A percentile compares a stretch with the other conserved stretches of the same genome.
phyloP scores from a whole-genome alignment of 2,329 filamentous ascomycete genomes.

The Sordariomycetes sp. region DNA sequence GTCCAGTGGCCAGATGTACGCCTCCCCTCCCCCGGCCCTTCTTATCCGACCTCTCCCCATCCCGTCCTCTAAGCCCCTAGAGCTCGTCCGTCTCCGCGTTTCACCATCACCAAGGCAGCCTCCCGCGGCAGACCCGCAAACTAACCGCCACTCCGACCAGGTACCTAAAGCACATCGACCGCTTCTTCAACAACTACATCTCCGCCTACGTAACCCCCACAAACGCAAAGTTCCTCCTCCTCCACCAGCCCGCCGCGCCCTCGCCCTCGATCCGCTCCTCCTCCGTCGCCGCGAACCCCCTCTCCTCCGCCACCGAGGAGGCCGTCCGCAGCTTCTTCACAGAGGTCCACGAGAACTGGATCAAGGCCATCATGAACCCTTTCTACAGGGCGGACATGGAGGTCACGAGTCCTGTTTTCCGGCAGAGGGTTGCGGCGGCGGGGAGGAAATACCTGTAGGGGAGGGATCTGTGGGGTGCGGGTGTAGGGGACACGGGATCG shows the following conservation, averaged over 20 bases:
- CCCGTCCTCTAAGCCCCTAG: background rate
- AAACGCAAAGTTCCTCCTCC: constrained; percentile 86
- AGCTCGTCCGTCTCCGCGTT: background rate
- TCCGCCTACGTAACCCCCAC: constrained; percentile 88
- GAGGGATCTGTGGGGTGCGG: background rate
- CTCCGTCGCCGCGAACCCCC: constrained; percentile 74
- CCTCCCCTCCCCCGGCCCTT: constrained; percentile 4
- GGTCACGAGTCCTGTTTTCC: constrained; percentile 77
- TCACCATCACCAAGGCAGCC: background rate
- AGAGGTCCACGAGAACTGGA: constrained; percentile 92
- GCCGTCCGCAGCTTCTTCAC: constrained; percentile 88
- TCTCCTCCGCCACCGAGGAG: constrained; percentile 82
- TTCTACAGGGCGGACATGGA: constrained; percentile 83
- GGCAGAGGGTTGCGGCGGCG: constrained; percentile 67
- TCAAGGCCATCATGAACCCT: constrained; percentile 94
- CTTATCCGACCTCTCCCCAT: constrained; percentile 8
- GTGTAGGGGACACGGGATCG: background rate
- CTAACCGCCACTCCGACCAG: constrained; percentile 25
- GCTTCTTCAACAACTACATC: constrained; percentile 91
- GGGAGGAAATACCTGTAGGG: constrained; percentile 78
- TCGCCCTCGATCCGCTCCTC: constrained; percentile 42
- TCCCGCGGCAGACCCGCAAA: background rate
- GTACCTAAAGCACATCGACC: constrained; percentile 94
- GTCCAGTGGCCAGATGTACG: constrained; percentile 71
- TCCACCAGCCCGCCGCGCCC: constrained; percentile 58